Evolutionary conservation across 2,329 filamentous ascomycete genomes (phyloP).

Genomic region (Cladophialophora immunda): DNA sequence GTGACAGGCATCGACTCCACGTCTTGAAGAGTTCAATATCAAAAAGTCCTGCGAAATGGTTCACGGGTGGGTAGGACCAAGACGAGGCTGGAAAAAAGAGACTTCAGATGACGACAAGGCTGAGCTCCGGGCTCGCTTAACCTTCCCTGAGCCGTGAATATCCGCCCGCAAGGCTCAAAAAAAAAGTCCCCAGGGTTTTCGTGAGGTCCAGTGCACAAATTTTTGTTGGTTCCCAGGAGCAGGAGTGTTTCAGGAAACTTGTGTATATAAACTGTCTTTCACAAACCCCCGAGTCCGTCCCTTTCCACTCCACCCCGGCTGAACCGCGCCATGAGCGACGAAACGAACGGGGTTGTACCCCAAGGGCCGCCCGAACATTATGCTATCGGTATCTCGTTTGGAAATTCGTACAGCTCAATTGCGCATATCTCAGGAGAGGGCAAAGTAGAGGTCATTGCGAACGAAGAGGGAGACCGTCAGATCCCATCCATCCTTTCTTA

Average conservation of each 20-base stretch:
- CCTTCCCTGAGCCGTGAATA: constrained; percentile 21
- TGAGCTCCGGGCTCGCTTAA: constrained; percentile 26
- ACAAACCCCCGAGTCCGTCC: background rate
- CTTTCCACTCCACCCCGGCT: background rate
- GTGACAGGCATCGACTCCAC: constrained; percentile 50
- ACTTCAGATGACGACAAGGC: constrained; percentile 26
- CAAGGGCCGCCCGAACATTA: constrained; percentile 59
- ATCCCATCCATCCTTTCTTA: constrained; percentile 96
- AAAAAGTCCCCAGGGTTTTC: constrained; percentile 38
- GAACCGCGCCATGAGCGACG: constrained; percentile 57
- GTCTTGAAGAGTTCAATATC: background rate
- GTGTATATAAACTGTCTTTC: background rate
- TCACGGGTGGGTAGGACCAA: background rate
- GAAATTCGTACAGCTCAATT: constrained; percentile 98
- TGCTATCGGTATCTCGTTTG: constrained; percentile 95
- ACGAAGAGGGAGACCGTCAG: constrained; percentile 98
- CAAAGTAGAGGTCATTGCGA: constrained; percentile 97
- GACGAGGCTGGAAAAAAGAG: background rate
- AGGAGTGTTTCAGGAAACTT: background rate
- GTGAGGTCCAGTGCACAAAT: background rate
- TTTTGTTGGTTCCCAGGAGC: constrained; percentile 5
- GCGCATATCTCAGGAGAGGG: constrained; percentile 86
- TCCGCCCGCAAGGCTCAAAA: constrained; percentile 30
- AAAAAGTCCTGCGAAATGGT: background rate
- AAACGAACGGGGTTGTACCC: constrained; percentile 58